Evolutionary conservation across 345 rosid species (phyloP).

Genomic region (Alliaria petiolata): DNA sequence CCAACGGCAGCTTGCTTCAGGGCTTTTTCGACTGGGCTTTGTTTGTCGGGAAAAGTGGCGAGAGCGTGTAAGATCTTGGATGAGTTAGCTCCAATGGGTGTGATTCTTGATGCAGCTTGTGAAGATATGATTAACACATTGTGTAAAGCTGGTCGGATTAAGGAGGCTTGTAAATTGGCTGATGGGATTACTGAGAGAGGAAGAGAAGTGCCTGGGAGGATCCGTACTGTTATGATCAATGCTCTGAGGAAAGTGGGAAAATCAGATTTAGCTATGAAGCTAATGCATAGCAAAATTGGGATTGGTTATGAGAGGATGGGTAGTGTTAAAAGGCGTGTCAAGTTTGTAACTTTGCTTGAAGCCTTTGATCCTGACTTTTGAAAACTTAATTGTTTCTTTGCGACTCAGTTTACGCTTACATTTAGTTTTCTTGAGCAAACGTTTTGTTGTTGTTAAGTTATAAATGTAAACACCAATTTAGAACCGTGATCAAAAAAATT

Average conservation of each 20-base stretch:
- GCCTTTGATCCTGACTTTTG: not conserved
- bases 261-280: slow-evolving; percentile 71
- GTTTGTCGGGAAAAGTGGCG: slow-evolving; percentile 84
- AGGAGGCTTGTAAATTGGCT: slow-evolving; percentile 83
- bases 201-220: slow-evolving; percentile 72
- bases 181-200: slow-evolving; percentile 86
- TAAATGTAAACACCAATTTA: not conserved
- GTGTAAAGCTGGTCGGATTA: slow-evolving; percentile 72
- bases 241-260: slow-evolving; percentile 88
- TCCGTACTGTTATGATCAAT: slow-evolving; percentile 69
- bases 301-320: slow-evolving; percentile 78
- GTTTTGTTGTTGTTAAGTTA: no score
- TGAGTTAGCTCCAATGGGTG: slow-evolving; percentile 81
- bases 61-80: slow-evolving; percentile 88
- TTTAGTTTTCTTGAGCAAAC: no score
- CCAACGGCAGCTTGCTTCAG: slow-evolving; percentile 81
- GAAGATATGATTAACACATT: slow-evolving; percentile 73
- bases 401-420: not conserved
- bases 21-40: slow-evolving; percentile 66
- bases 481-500: not conserved
- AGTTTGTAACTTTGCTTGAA: slow-evolving; percentile 60
- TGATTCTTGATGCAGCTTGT: slow-evolving; percentile 69
- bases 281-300: slow-evolving; percentile 89
- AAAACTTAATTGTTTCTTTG: not conserved
- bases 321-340: slow-evolving; percentile 67